Conservation (phyloP, 139 green algal species). For the Chlamydomonas asymmetrica region DNA sequence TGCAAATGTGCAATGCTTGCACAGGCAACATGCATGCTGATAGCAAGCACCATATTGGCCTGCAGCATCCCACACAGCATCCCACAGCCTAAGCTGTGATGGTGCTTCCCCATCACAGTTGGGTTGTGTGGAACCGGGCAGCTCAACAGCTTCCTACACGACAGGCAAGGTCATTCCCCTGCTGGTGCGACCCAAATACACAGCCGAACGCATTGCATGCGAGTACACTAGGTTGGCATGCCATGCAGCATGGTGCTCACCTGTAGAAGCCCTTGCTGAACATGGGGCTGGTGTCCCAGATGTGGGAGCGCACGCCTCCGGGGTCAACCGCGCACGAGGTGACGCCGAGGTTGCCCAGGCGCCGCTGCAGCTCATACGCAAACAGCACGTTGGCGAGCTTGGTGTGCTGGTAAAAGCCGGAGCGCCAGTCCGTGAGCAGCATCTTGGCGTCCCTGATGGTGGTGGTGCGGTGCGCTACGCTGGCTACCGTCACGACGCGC, state of each 20-base stretch:
- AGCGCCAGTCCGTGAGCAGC: conserved; percentile 42
- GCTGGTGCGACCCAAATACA: too few species aligned
- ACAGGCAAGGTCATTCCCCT: too few species aligned
- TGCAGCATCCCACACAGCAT: too few species aligned
- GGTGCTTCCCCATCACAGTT: too few species aligned
- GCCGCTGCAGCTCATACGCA: conserved; percentile 47
- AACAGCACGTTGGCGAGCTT: conserved; percentile 64
- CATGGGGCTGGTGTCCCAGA: conserved; percentile 60
- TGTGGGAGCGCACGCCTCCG: conserved; percentile 66
- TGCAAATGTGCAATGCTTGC: too few species aligned
- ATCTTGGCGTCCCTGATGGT: conserved; percentile 34
- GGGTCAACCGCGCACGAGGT: conserved; percentile 60
- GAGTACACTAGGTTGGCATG: too few species aligned
- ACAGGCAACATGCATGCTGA: too few species aligned
- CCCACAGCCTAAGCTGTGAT: too few species aligned
- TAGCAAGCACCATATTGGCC: too few species aligned
- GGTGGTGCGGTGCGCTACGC: conserved; percentile 42
- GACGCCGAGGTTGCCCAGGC: conserved; percentile 31
- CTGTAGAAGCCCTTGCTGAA: conserved; percentile 51
- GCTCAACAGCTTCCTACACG: too few species aligned
- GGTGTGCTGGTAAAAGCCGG: conserved; percentile 46
- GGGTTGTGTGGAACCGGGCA: too few species aligned
- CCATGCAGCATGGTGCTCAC: conserved; percentile 6
- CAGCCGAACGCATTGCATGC: too few species aligned
- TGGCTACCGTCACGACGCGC: conserved; percentile 49